Percentiles rank a stretch among this genome's conserved stretches.
Conservation (phyloP, 2,329 filamentous ascomycete genomes). For the Fusarium sulawesiense region DNA sequence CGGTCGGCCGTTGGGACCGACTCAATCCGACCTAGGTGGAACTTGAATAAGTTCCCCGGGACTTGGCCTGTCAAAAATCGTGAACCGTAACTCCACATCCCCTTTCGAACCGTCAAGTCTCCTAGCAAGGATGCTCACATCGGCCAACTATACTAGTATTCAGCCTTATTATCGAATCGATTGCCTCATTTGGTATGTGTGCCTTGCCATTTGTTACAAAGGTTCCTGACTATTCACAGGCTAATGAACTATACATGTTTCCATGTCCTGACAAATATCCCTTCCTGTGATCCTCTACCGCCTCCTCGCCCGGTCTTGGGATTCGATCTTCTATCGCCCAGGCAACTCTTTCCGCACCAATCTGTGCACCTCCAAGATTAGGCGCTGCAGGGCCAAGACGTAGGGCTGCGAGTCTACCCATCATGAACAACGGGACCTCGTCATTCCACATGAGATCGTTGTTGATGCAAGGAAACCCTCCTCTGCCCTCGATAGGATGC, state of each 20-base stretch:
- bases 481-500: conserved; percentile 70
- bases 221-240: conserved; percentile 28
- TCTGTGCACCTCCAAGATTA: conserved; percentile 78
- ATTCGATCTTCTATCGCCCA: conserved; percentile 74
- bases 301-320: conserved; percentile 33
- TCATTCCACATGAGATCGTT: conserved; percentile 81
- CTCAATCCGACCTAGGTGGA: background rate
- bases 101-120: background rate
- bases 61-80: background rate
- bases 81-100: background rate
- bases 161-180: background rate
- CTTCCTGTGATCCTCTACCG: conserved; percentile 20
- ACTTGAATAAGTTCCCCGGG: background rate
- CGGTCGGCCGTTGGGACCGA: too few relatives aligned
- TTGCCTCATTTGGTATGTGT: background rate
- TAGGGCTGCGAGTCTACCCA: conserved; percentile 74
- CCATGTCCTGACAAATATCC: conserved; percentile 52
- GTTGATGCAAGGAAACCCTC: conserved; percentile 78
- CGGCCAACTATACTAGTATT: background rate
- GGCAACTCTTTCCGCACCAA: conserved; percentile 78
- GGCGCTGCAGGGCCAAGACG: conserved; percentile 77
- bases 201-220: background rate
- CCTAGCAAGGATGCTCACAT: background rate
- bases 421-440: conserved; percentile 78
- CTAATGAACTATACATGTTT: conserved; percentile 52